Evolutionary conservation across 2,329 filamentous ascomycete genomes (phyloP).

Genomic region (Phoma sp.): DNA sequence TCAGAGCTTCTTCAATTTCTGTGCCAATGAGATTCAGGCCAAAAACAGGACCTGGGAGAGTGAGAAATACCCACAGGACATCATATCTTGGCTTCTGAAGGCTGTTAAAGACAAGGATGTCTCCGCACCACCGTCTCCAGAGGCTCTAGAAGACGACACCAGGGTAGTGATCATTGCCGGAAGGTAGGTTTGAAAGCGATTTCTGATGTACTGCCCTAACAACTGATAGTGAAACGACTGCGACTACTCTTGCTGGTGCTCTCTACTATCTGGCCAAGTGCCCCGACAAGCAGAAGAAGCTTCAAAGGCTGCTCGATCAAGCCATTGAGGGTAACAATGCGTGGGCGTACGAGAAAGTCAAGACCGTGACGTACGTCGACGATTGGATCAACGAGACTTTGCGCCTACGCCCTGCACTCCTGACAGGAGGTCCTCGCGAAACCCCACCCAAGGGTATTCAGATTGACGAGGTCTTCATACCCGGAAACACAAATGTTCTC

Average conservation of each 20-base stretch:
- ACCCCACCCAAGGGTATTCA: slow-evolving; percentile 46
- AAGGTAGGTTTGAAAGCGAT: slow-evolving; percentile 19
- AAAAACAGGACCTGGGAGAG: slow-evolving; percentile 37
- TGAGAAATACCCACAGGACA: slow-evolving; percentile 42
- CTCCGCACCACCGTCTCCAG: slow-evolving; percentile 40
- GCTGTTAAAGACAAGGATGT: slow-evolving; percentile 46
- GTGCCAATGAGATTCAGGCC: slow-evolving; percentile 35
- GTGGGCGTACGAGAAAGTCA: slow-evolving; percentile 40
- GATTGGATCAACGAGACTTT: slow-evolving; percentile 41
- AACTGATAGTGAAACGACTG: slow-evolving; percentile 42
- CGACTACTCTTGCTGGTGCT: slow-evolving; percentile 31
- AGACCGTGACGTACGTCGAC: slow-evolving; percentile 36
- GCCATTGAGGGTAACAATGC: slow-evolving; percentile 23
- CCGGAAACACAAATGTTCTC: slow-evolving; percentile 20
- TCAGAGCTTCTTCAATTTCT: slow-evolving; percentile 39
- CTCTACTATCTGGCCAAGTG: slow-evolving; percentile 42
- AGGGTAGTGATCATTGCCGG: slow-evolving; percentile 45
- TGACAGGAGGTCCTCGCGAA: slow-evolving; percentile 41
- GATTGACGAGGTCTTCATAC: slow-evolving; percentile 21
- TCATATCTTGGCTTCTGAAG: slow-evolving; percentile 51
- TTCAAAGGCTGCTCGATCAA: slow-evolving; percentile 37
- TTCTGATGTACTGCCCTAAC: not conserved
- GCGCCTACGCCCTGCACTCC: slow-evolving; percentile 47
- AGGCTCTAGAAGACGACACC: slow-evolving; percentile 42
- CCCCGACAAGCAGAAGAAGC: slow-evolving; percentile 33